Evolutionary conservation across 2,329 filamentous ascomycete species (phyloP).

Genomic region (Sporothrix humicola): DNA sequence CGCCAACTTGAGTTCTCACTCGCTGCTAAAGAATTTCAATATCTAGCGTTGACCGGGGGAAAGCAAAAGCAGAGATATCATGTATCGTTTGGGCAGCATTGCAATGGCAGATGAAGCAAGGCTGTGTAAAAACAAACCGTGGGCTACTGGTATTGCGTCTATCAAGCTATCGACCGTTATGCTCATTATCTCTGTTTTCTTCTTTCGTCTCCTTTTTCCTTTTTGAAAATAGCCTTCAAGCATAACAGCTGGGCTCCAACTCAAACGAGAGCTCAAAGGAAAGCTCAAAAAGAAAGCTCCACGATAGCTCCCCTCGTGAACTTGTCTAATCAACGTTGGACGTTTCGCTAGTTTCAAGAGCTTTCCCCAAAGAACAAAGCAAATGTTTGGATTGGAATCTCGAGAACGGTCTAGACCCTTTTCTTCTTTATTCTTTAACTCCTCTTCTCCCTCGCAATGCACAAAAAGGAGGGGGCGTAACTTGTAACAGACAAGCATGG

Average conservation of each 20-base stretch:
- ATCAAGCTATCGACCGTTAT: not conserved
- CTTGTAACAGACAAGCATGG: not conserved
- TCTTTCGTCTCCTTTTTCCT: not conserved
- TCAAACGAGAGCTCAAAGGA: too few relatives aligned
- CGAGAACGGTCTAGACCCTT: conserved; percentile 1
- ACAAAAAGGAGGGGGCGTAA: not conserved
- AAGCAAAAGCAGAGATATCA: not conserved
- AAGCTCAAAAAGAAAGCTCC: too few relatives aligned
- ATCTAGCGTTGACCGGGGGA: not conserved
- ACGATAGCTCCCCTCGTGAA: not conserved
- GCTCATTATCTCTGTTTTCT: not conserved
- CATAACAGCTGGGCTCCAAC: not conserved
- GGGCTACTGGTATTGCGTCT: not conserved
- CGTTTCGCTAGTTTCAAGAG: not conserved
- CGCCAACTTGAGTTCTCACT: not conserved
- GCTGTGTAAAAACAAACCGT: conserved; percentile 1
- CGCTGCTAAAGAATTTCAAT: not conserved
- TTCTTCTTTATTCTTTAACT: not conserved
- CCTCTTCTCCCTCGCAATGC: not conserved
- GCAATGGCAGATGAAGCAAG: not conserved
- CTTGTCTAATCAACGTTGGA: too few relatives aligned
- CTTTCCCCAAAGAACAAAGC: not conserved
- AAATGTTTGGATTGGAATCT: not conserved
- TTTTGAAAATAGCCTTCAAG: not conserved
- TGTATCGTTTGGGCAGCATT: not conserved